Conservation (phyloP, 2,329 filamentous ascomycete species). For the Triangularia verruculosa region DNA sequence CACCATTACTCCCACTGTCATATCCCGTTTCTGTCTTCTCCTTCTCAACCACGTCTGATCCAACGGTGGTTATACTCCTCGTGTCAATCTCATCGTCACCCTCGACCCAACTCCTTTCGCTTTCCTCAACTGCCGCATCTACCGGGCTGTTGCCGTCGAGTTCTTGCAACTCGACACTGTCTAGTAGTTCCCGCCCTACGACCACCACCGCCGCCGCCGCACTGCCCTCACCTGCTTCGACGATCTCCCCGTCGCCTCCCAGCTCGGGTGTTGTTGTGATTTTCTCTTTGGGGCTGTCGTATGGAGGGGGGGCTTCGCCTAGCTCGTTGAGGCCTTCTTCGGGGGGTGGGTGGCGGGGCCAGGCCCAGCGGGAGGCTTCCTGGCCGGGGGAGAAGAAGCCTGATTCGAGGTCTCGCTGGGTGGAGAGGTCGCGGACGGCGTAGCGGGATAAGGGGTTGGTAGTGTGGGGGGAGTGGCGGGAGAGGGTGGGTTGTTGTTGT, state of each 20-base stretch:
- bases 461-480: background rate
- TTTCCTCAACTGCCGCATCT: slow-evolving; percentile 1
- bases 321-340: slow-evolving; percentile 61
- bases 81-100: slow-evolving; percentile 1
- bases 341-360: background rate
- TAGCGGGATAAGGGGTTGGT: background rate
- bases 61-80: background rate
- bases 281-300: slow-evolving; percentile 35
- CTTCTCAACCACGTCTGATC: background rate
- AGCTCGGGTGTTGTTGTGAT: background rate
- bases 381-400: background rate
- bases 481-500: background rate
- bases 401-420: background rate
- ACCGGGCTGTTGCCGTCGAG: background rate
- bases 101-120: background rate
- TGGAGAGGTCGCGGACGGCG: background rate
- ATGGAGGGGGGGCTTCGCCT: slow-evolving; percentile 64
- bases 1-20: background rate
- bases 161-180: background rate
- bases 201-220: no score
- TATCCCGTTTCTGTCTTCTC: background rate
- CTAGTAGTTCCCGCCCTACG: background rate
- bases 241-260: background rate
- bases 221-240: background rate
- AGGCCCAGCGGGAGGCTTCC: background rate